Evolutionary conservation across 1,139 yeast genomes (phyloP).

Genomic region (Candida freyschussii): DNA sequence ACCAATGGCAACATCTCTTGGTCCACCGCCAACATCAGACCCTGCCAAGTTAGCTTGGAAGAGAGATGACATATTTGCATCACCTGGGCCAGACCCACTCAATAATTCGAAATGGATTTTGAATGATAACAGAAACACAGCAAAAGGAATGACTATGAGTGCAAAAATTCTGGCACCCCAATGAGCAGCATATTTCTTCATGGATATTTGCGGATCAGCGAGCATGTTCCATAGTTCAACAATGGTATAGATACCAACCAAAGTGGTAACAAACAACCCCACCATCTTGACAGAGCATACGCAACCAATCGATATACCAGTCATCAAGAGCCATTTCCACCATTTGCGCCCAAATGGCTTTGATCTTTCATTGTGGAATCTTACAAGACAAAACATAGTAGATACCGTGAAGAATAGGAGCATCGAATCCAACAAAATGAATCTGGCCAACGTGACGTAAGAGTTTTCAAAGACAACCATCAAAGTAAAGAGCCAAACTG

Average conservation of each 20-base stretch:
- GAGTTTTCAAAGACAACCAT: constrained; percentile 86
- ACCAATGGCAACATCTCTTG: constrained; percentile 80
- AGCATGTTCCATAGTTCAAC: constrained; percentile 69
- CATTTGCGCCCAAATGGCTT: constrained; percentile 69
- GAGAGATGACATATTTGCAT: constrained; percentile 92
- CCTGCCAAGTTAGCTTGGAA: constrained; percentile 92
- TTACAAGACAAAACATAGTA: constrained; percentile 70
- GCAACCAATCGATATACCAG: constrained; percentile 75
- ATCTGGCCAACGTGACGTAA: constrained; percentile 84
- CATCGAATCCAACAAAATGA: constrained; percentile 95
- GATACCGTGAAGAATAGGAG: constrained; percentile 85
- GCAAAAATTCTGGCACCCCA: constrained; percentile 63
- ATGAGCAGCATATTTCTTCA: constrained; percentile 49
- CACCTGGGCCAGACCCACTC: constrained; percentile 84
- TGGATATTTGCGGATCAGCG: constrained; percentile 50
- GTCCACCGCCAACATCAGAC: constrained; percentile 76
- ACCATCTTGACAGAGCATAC: constrained; percentile 85
- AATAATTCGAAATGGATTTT: constrained; percentile 71
- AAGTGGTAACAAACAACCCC: constrained; percentile 68
- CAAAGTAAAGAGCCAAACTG: constrained; percentile 84
- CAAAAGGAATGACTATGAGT: constrained; percentile 56
- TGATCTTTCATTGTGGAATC: constrained; percentile 71
- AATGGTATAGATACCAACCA: constrained; percentile 73
- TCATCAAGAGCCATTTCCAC: constrained; percentile 88
- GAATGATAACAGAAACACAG: constrained; percentile 60